Evolutionary conservation across 768 basidiomycete genomes (phyloP).

Genomic region (Tephrocybe sp.): DNA sequence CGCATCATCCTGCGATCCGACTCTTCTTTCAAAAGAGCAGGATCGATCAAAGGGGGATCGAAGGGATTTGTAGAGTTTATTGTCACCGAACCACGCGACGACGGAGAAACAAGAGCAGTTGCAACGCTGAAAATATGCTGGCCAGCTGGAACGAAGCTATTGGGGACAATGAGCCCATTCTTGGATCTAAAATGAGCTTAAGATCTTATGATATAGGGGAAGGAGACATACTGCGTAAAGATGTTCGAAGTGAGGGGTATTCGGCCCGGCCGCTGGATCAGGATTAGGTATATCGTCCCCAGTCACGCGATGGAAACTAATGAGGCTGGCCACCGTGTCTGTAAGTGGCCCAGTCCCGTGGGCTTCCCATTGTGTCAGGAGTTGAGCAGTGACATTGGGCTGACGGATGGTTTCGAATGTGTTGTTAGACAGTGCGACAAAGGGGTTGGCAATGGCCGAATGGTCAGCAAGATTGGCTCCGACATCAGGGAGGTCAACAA

Average conservation of each 20-base stretch:
- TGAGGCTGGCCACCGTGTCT: conserved; percentile 18
- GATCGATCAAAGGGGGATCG: conserved; percentile 15
- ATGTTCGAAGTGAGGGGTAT: conserved; percentile 30
- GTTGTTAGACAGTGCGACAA: conserved; percentile 12
- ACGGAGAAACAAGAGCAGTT: conserved; percentile 23
- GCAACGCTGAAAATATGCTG: conserved; percentile 20
- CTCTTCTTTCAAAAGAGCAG: conserved; percentile 8
- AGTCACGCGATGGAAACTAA: conserved; percentile 29
- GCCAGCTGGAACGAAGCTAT: conserved; percentile 15
- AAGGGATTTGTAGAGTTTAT: conserved; percentile 14
- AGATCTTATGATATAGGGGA: not conserved
- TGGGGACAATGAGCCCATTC: conserved; percentile 17
- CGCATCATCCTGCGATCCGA: conserved; percentile 14
- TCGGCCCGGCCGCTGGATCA: conserved; percentile 30
- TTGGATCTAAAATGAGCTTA: not conserved
- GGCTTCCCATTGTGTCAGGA: conserved; percentile 20
- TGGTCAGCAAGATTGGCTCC: conserved; percentile 25
- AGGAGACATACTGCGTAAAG: conserved; percentile 22
- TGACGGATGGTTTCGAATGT: conserved; percentile 19
- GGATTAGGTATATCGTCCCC: conserved; percentile 15
- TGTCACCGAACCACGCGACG: conserved; percentile 29
- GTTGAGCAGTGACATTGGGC: conserved; percentile 7
- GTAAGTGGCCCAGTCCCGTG: conserved; percentile 26
- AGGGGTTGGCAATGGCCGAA: conserved; percentile 12
- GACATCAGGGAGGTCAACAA: conserved; percentile 21